A percentile compares a stretch with the other conserved stretches of the same genome.
Evolutionary conservation across 192 early-diverging fungal genomes (phyloP).

Genomic region (Mortierella antarctica): DNA sequence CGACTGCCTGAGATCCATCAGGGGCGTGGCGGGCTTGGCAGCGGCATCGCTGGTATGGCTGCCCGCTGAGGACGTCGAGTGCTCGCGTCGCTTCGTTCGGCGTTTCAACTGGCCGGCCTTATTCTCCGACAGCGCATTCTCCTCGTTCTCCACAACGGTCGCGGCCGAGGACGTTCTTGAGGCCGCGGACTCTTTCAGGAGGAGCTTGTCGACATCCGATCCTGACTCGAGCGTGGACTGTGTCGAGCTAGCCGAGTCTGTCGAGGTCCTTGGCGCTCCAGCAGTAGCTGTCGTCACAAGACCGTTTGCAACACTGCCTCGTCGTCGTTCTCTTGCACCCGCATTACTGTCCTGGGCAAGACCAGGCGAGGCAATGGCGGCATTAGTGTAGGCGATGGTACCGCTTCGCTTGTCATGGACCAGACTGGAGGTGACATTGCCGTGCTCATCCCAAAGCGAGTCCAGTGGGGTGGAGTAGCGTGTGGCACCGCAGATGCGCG

Average conservation of each 20-base stretch:
- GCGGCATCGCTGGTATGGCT: neutral
- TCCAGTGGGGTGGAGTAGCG: conserved; percentile 27
- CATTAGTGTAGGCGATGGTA: conserved; percentile 24
- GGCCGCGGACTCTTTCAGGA: neutral
- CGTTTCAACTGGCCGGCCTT: conserved; percentile 1
- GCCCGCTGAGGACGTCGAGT: neutral
- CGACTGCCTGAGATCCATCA: conserved; percentile 41
- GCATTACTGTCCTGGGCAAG: neutral
- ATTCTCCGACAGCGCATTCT: neutral
- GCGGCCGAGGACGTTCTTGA: neutral
- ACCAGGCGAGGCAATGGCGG: neutral
- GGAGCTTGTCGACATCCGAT: conserved; percentile 12
- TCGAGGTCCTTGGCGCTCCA: conserved; percentile 5
- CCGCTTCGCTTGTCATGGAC: conserved; percentile 23
- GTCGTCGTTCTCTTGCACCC: neutral
- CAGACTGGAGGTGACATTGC: conserved; percentile 13
- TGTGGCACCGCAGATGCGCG: conserved; percentile 53
- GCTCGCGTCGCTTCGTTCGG: conserved; percentile 16
- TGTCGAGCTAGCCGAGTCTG: conserved; percentile 14
- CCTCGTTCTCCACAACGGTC: neutral
- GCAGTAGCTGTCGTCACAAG: neutral
- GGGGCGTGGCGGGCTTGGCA: neutral
- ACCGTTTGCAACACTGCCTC: conserved; percentile 3
- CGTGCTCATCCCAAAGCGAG: conserved; percentile 24
- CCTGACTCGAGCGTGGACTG: conserved; percentile 10